A percentile compares a stretch with the other conserved stretches of the same genome.
phyloP scores from a whole-genome alignment of 805 yeast genomes.

The Candida palmyrensis region DNA sequence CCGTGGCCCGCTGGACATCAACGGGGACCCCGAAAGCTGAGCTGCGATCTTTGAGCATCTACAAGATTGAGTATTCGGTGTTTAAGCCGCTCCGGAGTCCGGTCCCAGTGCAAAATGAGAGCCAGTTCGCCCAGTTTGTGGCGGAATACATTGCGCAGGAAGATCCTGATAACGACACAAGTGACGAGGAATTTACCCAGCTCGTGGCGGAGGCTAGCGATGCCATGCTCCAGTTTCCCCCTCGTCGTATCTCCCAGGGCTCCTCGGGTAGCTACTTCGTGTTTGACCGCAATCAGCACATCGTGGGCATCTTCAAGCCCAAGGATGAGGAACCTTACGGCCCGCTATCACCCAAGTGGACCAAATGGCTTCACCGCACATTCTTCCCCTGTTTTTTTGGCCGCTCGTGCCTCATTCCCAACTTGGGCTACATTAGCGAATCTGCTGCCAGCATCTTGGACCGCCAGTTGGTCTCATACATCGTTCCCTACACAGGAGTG shows the following conservation, averaged over 20 bases:
- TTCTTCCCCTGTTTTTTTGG: slow-evolving; percentile 77
- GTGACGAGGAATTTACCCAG: too few relatives aligned
- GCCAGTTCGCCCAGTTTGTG: background rate
- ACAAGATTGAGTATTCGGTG: slow-evolving; percentile 30
- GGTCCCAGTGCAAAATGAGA: background rate
- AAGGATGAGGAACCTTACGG: slow-evolving; percentile 82
- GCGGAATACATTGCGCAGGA: slow-evolving; percentile 36
- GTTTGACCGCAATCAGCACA: slow-evolving; percentile 10
- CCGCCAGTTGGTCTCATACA: slow-evolving; percentile 48
- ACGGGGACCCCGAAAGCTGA: too few relatives aligned
- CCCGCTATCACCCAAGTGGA: slow-evolving; percentile 73
- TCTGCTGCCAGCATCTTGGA: slow-evolving; percentile 69
- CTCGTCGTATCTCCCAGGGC: slow-evolving; percentile 55
- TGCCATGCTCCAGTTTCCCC: too few relatives aligned
- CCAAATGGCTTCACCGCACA: slow-evolving; percentile 72
- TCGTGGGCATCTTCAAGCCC: slow-evolving; percentile 67
- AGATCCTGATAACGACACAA: slow-evolving; percentile 31
- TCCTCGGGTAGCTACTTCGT: slow-evolving; percentile 70
- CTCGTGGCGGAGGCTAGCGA: too few relatives aligned
- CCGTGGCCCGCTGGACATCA: slow-evolving; percentile 31
- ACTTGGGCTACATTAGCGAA: slow-evolving; percentile 67
- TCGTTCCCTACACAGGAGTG: slow-evolving; percentile 65
- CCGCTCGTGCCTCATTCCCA: slow-evolving; percentile 65
- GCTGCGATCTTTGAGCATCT: too few relatives aligned
- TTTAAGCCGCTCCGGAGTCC: slow-evolving; percentile 16